These are phyloP conservation scores for Vanrija pseudolonga DNA, from an alignment of 1,284 basidiomycete genomes.

Conservation along the genomic window DNA sequence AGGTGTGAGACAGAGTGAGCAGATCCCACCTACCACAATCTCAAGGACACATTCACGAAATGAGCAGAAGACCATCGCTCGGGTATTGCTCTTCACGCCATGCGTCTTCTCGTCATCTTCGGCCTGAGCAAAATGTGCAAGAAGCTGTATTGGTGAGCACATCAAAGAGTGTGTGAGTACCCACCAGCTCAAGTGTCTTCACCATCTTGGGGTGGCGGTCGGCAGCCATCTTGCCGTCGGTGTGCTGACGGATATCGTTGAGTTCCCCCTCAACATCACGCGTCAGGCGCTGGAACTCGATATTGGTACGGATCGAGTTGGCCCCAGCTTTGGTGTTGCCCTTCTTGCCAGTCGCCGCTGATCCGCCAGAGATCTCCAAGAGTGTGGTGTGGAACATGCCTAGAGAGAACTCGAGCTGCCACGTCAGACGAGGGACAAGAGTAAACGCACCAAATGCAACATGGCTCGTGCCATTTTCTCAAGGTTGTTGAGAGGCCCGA, in stretches of 20 bases:
- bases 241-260: conserved; percentile 34
- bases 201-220: conserved; percentile 87
- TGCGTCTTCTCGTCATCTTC: conserved; percentile 55
- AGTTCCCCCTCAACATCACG: conserved; percentile 43
- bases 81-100: conserved; percentile 55
- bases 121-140: conserved; percentile 72
- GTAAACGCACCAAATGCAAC: conserved; percentile 66
- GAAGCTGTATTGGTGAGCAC: conserved; percentile 46
- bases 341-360: conserved; percentile 36
- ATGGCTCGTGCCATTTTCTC: conserved; percentile 66
- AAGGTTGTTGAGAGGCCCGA: conserved; percentile 25
- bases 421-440: background rate
- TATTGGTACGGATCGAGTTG: conserved; percentile 34
- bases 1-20: background rate
- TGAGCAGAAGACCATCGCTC: conserved; percentile 94
- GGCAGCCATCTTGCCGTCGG: conserved; percentile 44
- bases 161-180: background rate
- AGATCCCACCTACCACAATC: conserved; percentile 59
- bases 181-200: conserved; percentile 64
- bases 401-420: conserved; percentile 73
- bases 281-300: conserved; percentile 45
- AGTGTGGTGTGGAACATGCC: conserved; percentile 70
- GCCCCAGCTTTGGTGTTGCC: conserved; percentile 28
- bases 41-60: conserved; percentile 87
- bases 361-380: conserved; percentile 48